A percentile compares a stretch with the other conserved stretches of the same genome.
Evolutionary conservation across 768 basidiomycete species (phyloP).

Genomic region (Postia placenta): DNA sequence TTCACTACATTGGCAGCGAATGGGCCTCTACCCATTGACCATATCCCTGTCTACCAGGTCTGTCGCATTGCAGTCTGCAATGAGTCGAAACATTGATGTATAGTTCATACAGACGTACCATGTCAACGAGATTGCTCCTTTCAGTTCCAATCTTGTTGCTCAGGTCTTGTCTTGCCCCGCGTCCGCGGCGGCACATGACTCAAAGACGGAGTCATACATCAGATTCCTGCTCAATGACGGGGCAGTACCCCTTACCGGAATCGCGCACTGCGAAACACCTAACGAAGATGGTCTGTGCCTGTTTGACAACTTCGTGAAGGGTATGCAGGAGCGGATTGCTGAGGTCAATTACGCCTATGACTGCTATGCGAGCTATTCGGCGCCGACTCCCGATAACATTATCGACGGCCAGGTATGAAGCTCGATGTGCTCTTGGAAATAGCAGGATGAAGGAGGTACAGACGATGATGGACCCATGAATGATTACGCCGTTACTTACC

Average conservation of each 20-base stretch:
- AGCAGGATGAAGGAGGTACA: background rate
- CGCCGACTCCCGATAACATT: background rate
- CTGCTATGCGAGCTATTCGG: conserved; percentile 41
- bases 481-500: too few relatives aligned
- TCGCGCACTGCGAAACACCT: conserved; percentile 31
- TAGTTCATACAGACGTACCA: conserved; percentile 27
- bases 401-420: background rate
- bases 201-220: conserved; percentile 24
- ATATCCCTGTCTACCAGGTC: conserved; percentile 29
- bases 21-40: conserved; percentile 34
- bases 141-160: conserved; percentile 40
- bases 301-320: conserved; percentile 31
- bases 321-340: conserved; percentile 30
- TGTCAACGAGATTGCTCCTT: conserved; percentile 37
- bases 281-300: conserved; percentile 38
- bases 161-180: conserved; percentile 38
- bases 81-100: background rate
- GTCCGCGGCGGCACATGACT: background rate
- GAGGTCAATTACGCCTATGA: conserved; percentile 36
- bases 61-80: background rate
- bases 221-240: conserved; percentile 46
- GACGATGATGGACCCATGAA: background rate
- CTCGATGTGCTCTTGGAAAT: too few relatives aligned
- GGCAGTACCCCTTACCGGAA: conserved; percentile 37
- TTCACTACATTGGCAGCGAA: conserved; percentile 33